phyloP scores from a whole-genome alignment of 495 filamentous ascomycete species.

The Elasticomyces elasticus region DNA sequence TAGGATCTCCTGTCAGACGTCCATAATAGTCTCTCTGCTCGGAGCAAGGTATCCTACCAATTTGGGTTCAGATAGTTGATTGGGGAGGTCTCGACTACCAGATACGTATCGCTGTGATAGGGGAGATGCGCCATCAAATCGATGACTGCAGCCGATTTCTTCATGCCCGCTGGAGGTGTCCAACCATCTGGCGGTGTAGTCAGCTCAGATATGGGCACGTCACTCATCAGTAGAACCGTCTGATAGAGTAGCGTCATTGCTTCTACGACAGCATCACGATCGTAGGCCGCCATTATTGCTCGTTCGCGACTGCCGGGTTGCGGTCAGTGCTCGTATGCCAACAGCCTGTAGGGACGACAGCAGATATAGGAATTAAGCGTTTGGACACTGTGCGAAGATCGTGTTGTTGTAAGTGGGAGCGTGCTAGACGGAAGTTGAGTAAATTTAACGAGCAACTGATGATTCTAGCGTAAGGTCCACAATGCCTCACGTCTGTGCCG shows the following conservation, averaged over 20 bases:
- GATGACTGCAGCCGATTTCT: not conserved
- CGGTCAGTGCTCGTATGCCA: not conserved
- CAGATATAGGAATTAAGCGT: not conserved
- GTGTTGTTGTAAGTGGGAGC: not conserved
- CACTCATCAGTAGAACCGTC: not conserved
- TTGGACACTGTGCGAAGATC: not conserved
- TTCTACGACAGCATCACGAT: conserved; percentile 1
- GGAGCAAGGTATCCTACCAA: not conserved
- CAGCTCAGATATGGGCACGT: not conserved
- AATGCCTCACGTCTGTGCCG: too few relatives aligned
- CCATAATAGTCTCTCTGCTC: not conserved
- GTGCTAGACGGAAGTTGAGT: not conserved
- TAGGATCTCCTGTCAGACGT: not conserved
- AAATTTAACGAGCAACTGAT: too few relatives aligned
- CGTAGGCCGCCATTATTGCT: conserved; percentile 5
- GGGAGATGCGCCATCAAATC: conserved; percentile 3
- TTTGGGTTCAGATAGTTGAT: conserved; percentile 4
- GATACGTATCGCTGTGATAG: not conserved
- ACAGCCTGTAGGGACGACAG: not conserved
- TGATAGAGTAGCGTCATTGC: conserved; percentile 3
- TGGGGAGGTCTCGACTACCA: conserved; percentile 1
- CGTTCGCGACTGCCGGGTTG: not conserved
- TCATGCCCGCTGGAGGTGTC: not conserved
- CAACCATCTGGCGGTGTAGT: not conserved
- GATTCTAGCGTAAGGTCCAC: too few relatives aligned